Percentiles rank a stretch among this genome's conserved stretches.
Evolutionary conservation across 352 stramenopile genomes (phyloP).

Genomic region (Thalassiosira hispida): DNA sequence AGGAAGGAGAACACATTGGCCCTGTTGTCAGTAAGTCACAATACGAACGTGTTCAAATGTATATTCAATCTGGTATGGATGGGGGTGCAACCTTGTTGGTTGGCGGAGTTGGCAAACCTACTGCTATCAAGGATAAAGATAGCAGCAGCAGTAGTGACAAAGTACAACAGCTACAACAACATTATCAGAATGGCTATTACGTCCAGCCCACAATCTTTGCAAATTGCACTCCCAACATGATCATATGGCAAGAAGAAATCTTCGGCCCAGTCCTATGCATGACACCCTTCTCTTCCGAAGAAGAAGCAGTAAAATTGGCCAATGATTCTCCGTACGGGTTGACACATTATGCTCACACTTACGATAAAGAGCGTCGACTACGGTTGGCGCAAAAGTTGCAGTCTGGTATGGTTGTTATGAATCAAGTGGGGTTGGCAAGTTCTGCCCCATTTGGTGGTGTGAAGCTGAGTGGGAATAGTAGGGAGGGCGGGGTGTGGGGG

Average conservation of each 20-base stretch:
- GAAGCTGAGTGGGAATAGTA: conserved; percentile 44
- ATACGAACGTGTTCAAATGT: conserved; percentile 66
- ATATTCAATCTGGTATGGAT: conserved; percentile 85
- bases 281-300: conserved; percentile 88
- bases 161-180: neutral
- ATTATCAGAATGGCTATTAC: conserved; percentile 36
- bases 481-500: conserved; percentile 35
- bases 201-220: conserved; percentile 68
- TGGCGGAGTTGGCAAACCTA: conserved; percentile 27
- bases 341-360: conserved; percentile 31
- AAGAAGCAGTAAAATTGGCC: conserved; percentile 88
- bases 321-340: conserved; percentile 85
- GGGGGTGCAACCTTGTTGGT: conserved; percentile 52
- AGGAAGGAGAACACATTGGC: conserved; percentile 70
- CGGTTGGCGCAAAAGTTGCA: conserved; percentile 18
- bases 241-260: conserved; percentile 90
- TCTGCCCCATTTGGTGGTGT: conserved; percentile 32
- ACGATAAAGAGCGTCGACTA: conserved; percentile 8
- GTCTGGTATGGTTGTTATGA: conserved; percentile 43
- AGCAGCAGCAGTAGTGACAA: neutral
- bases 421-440: conserved; percentile 4
- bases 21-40: conserved; percentile 82
- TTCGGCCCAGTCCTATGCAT: conserved; percentile 90
- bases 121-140: neutral
- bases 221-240: conserved; percentile 14